Conservation (phyloP, 2,329 filamentous ascomycete genomes). For the Fusarium multiceps region DNA sequence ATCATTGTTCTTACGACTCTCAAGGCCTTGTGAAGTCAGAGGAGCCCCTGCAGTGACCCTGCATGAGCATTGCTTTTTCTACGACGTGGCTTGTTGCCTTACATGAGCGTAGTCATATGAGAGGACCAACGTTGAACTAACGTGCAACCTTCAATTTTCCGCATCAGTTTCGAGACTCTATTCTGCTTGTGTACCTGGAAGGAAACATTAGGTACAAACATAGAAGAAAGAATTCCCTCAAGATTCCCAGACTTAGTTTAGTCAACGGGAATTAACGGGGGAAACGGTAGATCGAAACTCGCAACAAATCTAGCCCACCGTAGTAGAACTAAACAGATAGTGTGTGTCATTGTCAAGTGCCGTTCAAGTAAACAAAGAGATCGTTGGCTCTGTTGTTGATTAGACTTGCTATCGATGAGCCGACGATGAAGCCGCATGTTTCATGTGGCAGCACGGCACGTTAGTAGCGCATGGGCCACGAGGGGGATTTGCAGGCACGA, state of each 20-base stretch:
- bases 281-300: not conserved
- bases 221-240: not conserved
- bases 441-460: conserved; percentile 36
- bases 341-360: not conserved
- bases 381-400: conserved; percentile 1
- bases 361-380: not conserved
- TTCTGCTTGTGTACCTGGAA: not conserved
- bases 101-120: conserved; percentile 11
- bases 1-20: not conserved
- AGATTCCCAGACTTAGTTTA: not conserved
- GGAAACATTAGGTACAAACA: not conserved
- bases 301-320: not conserved
- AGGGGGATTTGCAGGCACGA: conserved; percentile 38
- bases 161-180: not conserved
- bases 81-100: conserved; percentile 20
- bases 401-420: conserved; percentile 15
- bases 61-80: conserved; percentile 29
- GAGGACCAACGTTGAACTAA: not conserved
- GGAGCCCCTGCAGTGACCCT: not conserved
- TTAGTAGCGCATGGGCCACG: conserved; percentile 30
- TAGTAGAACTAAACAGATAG: not conserved
- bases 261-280: not conserved
- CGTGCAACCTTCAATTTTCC: not conserved
- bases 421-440: conserved; percentile 35
- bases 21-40: not conserved